Conservation (phyloP, 75 land plant genomes). For the Pseudotsuga menziesii region DNA sequence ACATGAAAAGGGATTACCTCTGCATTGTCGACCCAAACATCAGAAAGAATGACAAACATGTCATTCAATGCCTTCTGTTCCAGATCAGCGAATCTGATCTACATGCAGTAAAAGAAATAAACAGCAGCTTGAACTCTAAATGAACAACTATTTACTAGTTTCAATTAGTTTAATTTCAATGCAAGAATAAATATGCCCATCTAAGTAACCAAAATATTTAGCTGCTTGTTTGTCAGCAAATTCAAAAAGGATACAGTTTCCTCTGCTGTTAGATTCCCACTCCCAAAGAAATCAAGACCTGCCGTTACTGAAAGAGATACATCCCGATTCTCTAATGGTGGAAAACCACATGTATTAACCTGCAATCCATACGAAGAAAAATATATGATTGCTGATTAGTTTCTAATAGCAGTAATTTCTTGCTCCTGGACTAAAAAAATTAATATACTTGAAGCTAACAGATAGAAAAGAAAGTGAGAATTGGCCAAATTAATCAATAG, state of each 20-base stretch:
- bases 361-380: conserved; percentile 16
- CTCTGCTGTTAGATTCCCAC: conserved; percentile 56
- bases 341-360: conserved; percentile 95
- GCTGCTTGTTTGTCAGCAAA: not conserved
- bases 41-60: conserved; percentile 98
- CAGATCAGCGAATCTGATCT: conserved; percentile 62
- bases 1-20: conserved; percentile 45
- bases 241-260: conserved; percentile 62
- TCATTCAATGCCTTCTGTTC: conserved; percentile 86
- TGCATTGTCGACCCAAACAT: conserved; percentile 87
- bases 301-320: conserved; percentile 54
- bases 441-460: too few relatives aligned
- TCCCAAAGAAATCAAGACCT: conserved; percentile 89
- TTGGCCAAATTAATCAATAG: too few relatives aligned
- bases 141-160: not conserved
- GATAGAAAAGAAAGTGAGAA: too few relatives aligned
- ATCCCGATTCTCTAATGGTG: conserved; percentile 83
- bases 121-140: not conserved
- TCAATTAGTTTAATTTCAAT: not conserved
- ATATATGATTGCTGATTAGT: not conserved
- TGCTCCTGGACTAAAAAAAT: too few relatives aligned
- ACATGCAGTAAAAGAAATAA: conserved; percentile 8
- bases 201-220: not conserved
- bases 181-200: not conserved
- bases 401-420: not conserved